These are phyloP conservation scores for Ophiostoma ips DNA, from an alignment of 2,329 filamentous ascomycete genomes.

Conservation along the genomic window DNA sequence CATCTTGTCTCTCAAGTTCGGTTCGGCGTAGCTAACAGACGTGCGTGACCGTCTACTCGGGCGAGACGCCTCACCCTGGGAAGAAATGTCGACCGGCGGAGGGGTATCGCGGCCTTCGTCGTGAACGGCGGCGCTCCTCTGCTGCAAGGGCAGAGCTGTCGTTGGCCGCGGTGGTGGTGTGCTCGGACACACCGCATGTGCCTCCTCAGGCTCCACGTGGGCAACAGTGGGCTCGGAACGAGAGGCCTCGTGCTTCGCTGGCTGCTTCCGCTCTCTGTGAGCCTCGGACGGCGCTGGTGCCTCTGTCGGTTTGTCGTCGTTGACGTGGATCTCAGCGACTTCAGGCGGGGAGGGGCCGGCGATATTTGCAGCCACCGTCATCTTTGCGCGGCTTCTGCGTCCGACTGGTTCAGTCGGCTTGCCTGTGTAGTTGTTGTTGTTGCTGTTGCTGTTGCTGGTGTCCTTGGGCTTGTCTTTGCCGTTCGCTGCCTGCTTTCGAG, in stretches of 20 bases:
- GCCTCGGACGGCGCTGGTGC: too few species aligned
- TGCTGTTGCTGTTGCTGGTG: slow-evolving; percentile 5
- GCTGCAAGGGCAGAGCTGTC: slow-evolving; percentile 21
- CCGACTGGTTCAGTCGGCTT: slow-evolving; percentile 4
- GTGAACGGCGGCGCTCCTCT: slow-evolving; percentile 20
- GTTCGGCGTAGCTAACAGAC: slow-evolving; percentile 68
- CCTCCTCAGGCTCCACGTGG: neutral
- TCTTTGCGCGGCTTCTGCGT: slow-evolving; percentile 14
- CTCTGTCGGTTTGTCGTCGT: neutral
- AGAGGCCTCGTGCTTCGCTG: neutral
- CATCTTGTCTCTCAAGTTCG: slow-evolving; percentile 73
- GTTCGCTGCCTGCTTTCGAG: slow-evolving; percentile 33
- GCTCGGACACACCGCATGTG: slow-evolving; percentile 5
- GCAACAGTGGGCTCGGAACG: neutral
- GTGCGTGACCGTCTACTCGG: slow-evolving; percentile 53
- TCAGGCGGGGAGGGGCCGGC: slow-evolving; percentile 12
- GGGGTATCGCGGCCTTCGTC: slow-evolving; percentile 36
- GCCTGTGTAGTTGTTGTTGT: neutral
- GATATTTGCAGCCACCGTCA: slow-evolving; percentile 19
- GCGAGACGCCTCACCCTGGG: slow-evolving; percentile 42
- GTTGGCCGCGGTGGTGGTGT: slow-evolving; percentile 7
- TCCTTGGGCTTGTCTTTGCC: slow-evolving; percentile 15
- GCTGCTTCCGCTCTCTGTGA: neutral
- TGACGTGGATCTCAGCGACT: neutral
- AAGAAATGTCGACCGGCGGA: slow-evolving; percentile 43